A percentile compares a stretch with the other conserved stretches of the same genome.
phyloP scores from a whole-genome alignment of 2,329 filamentous ascomycete species.

The Cryphonectria naterciae region DNA sequence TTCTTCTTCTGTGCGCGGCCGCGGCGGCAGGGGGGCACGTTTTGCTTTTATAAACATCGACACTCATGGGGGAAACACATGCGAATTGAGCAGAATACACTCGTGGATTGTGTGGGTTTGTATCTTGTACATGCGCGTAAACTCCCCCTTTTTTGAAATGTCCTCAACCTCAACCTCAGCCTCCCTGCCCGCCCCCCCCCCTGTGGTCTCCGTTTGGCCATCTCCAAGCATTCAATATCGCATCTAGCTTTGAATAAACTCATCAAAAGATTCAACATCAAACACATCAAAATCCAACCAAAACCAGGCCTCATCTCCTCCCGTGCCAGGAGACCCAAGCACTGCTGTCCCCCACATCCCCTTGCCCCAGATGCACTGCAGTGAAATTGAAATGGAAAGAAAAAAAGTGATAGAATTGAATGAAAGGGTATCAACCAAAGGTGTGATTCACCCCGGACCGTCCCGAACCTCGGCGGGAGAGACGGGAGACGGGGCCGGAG shows the following conservation, averaged over 20 bases:
- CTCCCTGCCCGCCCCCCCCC: not conserved
- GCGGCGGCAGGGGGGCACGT: no score
- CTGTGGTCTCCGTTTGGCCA: not conserved
- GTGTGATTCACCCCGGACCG: slow-evolving; percentile 28
- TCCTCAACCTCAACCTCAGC: not conserved
- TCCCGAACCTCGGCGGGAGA: slow-evolving; percentile 12
- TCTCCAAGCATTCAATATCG: not conserved
- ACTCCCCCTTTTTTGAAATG: not conserved
- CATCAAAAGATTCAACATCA: slow-evolving; percentile 4
- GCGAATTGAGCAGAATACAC: not conserved
- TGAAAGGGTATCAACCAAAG: slow-evolving; percentile 19
- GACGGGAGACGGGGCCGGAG: slow-evolving; percentile 15
- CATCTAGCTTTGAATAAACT: not conserved
- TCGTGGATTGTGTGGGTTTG: not conserved
- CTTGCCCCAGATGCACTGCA: slow-evolving; percentile 6
- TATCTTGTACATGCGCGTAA: not conserved
- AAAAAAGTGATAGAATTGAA: not conserved
- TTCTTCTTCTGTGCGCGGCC: not conserved
- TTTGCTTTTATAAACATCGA: not conserved
- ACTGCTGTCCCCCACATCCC: not conserved
- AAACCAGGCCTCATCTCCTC: slow-evolving; percentile 22
- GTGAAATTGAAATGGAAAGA: slow-evolving; percentile 10
- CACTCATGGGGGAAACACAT: not conserved
- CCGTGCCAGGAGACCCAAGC: slow-evolving; percentile 5
- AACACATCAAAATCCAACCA: not conserved